Base-by-base conservation (phyloP, 2,329 filamentous ascomycete species). In the Xylaria sp. region DNA sequence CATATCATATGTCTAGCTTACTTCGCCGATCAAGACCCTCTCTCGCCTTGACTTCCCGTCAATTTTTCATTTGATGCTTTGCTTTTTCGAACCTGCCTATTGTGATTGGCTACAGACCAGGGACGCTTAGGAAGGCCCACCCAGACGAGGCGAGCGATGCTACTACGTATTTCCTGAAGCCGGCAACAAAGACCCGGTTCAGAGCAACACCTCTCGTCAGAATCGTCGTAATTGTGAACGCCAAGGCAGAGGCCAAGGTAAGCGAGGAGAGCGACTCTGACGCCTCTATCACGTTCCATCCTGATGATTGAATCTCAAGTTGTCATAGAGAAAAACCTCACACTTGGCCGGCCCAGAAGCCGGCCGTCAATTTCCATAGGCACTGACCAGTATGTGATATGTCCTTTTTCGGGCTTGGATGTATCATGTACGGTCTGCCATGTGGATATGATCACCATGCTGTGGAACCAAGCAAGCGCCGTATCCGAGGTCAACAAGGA, bases 91-190 rank as follows among this genome's bases (percentile, higher is more conserved):
- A 61, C 50, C 17, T 30, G n/a, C 14, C 7, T 12, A n/a, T 34
- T 58, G 47, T 57, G 30, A 68, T 65, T 68, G 62, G 62, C 47
- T 24, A 32, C 53, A 17, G 47, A 4, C 53, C 9, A 58, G 5
- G 51, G 17, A 36, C 8, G n/a, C 21, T 11, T 51, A 12, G 21
- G 30, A 19, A 4, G 42, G 47, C 58, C 58, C 62, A 58, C 32
- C 56, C 45, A 6, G 42, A 30, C 32, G 14, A 47, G 42, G 42
- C 45, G 55, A 17, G 42, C 56, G 32, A 64, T 27, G 48, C 30
- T 36, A 45, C 36, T 27, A n/a, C n/a, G n/a, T n/a, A 36, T 36
- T 36, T 36, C 11, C 34, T 47, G 42, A 47, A 8, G 17, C 8
- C 8, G 34, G 34, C 17, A 42, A 50, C 36, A 36, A 12, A 42